These are phyloP conservation scores for Setaria italica DNA, from an alignment of 202 grass and related monocot genomes.

Conservation along the genomic window DNA sequence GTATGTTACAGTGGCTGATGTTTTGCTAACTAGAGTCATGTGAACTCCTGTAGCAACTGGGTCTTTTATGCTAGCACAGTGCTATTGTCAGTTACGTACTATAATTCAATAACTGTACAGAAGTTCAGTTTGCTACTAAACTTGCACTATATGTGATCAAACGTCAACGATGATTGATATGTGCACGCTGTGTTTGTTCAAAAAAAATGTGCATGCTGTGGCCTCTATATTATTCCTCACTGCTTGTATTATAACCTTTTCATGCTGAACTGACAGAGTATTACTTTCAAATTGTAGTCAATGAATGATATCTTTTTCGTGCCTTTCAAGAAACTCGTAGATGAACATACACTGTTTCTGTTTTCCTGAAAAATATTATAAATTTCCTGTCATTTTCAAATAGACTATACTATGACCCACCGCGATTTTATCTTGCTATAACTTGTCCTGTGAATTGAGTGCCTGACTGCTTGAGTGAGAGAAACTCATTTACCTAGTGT, in stretches of 20 bases:
- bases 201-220: not conserved
- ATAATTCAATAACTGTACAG: not conserved
- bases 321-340: not conserved
- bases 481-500: constrained; percentile 14
- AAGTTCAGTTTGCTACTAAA: not conserved
- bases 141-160: constrained; percentile 1
- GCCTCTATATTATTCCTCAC: not conserved
- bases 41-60: constrained; percentile 3
- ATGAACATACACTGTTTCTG: not conserved
- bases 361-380: not conserved
- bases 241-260: constrained; percentile 12
- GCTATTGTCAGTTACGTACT: not conserved
- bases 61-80: not conserved
- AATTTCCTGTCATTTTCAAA: not conserved
- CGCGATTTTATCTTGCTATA: not conserved
- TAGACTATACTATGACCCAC: not conserved
- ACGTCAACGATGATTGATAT: not conserved
- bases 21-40: constrained; percentile 19
- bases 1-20: not conserved
- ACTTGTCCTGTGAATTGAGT: not conserved
- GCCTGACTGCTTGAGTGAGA: not conserved
- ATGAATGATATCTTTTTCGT: not conserved
- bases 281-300: constrained; percentile 8
- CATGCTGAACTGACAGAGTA: not conserved
- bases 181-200: not conserved